phyloP scores from a whole-genome alignment of 495 filamentous ascomycete species.

The Lepraria neglecta region DNA sequence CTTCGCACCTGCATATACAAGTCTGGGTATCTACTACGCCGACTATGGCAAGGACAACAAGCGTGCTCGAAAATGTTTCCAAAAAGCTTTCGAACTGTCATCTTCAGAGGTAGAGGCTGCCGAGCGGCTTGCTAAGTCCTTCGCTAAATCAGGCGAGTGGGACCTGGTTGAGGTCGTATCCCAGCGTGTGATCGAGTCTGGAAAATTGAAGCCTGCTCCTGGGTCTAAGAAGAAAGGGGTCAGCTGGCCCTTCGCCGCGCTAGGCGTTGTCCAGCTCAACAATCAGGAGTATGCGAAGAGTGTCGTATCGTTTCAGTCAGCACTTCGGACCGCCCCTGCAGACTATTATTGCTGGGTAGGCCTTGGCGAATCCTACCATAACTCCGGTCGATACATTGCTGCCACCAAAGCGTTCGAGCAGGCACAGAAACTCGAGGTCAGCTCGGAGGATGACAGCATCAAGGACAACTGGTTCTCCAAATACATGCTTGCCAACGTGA shows the following conservation, averaged over 20 bases:
- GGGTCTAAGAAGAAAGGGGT: constrained; percentile 84
- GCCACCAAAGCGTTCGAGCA: constrained; percentile 86
- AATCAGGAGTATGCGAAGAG: constrained; percentile 83
- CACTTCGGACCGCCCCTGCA: constrained; percentile 71
- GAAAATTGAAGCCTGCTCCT: constrained; percentile 78
- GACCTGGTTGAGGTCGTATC: constrained; percentile 90
- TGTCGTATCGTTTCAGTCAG: constrained; percentile 84
- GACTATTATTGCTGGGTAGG: constrained; percentile 96
- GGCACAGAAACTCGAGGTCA: constrained; percentile 59
- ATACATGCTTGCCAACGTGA: constrained; percentile 95
- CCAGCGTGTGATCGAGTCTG: constrained; percentile 86
- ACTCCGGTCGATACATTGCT: constrained; percentile 84
- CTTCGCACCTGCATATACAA: constrained; percentile 88
- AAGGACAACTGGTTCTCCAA: constrained; percentile 84
- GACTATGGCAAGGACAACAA: constrained; percentile 84
- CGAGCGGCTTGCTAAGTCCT: constrained; percentile 74
- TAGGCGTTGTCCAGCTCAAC: constrained; percentile 94
- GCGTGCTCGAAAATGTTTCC: constrained; percentile 82
- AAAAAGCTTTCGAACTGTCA: constrained; percentile 94
- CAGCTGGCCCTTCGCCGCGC: constrained; percentile 94
- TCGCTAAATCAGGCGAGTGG: constrained; percentile 89
- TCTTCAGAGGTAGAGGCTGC: constrained; percentile 80
- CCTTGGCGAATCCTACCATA: constrained; percentile 90
- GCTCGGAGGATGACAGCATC: constrained; percentile 35
- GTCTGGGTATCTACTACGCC: constrained; percentile 87